These are phyloP conservation scores for Castanopsis chinensis DNA, from an alignment of 306 rosid genomes.

Conservation along the genomic window DNA sequence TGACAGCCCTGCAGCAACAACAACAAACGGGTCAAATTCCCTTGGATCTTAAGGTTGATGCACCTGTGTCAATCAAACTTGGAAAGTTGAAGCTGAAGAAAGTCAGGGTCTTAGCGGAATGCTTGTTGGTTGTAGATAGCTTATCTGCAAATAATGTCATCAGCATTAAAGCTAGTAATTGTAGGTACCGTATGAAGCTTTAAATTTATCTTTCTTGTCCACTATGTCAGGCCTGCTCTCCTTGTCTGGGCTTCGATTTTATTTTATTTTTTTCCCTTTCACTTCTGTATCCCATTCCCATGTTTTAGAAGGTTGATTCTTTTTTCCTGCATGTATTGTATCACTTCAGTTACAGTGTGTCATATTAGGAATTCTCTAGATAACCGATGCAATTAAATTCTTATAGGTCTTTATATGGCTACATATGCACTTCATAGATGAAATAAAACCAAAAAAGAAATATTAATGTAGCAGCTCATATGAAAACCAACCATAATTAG, in stretches of 20 bases:
- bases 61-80: constrained; percentile 64
- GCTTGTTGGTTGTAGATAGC: constrained; percentile 78
- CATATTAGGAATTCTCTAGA: no score
- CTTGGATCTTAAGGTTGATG: constrained; percentile 62
- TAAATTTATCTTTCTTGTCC: constrained; percentile 9
- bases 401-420: no score
- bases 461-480: no score
- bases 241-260: background rate
- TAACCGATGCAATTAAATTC: no score
- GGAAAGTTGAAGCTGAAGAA: constrained; percentile 78
- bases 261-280: background rate
- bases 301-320: background rate
- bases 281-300: background rate
- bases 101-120: constrained; percentile 58
- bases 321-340: background rate
- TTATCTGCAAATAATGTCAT: constrained; percentile 60
- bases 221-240: no score
- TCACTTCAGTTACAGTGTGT: background rate
- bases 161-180: constrained; percentile 80
- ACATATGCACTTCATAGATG: no score
- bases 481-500: no score
- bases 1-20: constrained; percentile 73
- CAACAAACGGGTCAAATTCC: constrained; percentile 78
- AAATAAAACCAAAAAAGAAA: no score
- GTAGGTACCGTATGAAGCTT: constrained; percentile 59